phyloP scores from a whole-genome alignment of 768 basidiomycete species.

The Rubroboletus satanas region DNA sequence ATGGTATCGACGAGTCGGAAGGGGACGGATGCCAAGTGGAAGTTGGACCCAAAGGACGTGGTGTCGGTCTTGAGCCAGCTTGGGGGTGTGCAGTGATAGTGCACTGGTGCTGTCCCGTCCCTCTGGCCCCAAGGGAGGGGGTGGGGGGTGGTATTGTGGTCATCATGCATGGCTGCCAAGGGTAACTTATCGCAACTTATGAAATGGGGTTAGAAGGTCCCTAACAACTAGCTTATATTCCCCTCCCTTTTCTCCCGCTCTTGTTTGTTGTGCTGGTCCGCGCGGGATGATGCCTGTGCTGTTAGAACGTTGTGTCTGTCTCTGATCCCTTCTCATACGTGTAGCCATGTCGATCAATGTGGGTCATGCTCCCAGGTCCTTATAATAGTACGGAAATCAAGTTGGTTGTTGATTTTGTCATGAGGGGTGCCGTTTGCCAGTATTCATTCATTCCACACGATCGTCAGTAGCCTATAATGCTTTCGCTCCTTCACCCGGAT shows the following conservation, averaged over 20 bases:
- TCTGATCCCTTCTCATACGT: background rate
- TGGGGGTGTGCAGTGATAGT: background rate
- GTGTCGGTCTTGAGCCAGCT: constrained; percentile 28
- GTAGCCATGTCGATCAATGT: background rate
- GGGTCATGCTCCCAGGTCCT: background rate
- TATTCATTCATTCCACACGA: no score
- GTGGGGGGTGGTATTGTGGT: no score
- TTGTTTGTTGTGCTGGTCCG: background rate
- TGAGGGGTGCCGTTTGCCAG: no score
- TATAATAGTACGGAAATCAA: no score
- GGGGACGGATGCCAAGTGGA: constrained; percentile 81
- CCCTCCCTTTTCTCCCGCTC: background rate
- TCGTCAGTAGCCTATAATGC: no score
- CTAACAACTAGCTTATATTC: background rate
- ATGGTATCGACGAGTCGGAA: constrained; percentile 67
- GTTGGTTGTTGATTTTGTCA: no score
- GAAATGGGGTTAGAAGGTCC: background rate
- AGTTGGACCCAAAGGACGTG: constrained; percentile 38
- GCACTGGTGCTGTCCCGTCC: no score
- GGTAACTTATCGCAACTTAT: background rate
- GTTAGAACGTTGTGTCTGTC: background rate
- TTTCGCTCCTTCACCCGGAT: background rate
- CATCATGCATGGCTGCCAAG: background rate
- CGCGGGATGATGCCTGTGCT: background rate
- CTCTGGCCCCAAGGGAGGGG: no score